Base-by-base conservation (phyloP, 768 basidiomycete genomes). In the Xerocomellus intermedius region DNA sequence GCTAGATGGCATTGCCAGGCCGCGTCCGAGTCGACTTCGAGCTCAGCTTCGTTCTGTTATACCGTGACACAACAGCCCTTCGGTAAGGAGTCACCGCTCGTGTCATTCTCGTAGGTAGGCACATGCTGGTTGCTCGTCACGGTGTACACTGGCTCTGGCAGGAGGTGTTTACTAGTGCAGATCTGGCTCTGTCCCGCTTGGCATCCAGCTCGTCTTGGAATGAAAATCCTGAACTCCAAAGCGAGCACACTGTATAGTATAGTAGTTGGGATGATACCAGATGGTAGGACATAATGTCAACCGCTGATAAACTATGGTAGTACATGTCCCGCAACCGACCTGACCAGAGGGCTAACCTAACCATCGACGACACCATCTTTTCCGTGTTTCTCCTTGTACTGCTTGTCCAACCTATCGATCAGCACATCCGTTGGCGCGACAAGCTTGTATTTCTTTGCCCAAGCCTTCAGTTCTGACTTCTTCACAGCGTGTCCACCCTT, bases 41-140 rank as follows among this genome's bases (percentile, higher is more conserved):
- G n/a, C n/a, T 98, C 97, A 10, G 97, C 93, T 77, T 98, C 97
- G 71, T 91, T 98, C 42, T 98, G 82, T 95, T 98, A 61, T 24
- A 24, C n/a, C n/a, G n/a, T n/a, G n/a, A n/a, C 24, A 24, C 24
- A 24, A 24, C 24, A 24, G 24, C 24, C 24, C 24, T 24, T 24
- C 24, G 24, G 24, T 24, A 24, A 5, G n/a, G n/a, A n/a, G n/a
- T n/a, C n/a, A n/a, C 30, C 10, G 30, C 2, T 32, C 32, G 12
- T 12, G 12, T 33, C 32, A 13, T 33, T 33, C 32, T 32, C 10
- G 30, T 32, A 32, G 30, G 30, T 12, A 33, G 5, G 32, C 13
- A 12, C 10, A 33, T 33, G 12, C 12, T 33, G 13, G 32, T 33
- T 33, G 12, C 32, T 33, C 12, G 32, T 33, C 32, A 33, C 3